Evolutionary conservation across 345 rosid species (phyloP).

Genomic region (Hirschfeldia incana): DNA sequence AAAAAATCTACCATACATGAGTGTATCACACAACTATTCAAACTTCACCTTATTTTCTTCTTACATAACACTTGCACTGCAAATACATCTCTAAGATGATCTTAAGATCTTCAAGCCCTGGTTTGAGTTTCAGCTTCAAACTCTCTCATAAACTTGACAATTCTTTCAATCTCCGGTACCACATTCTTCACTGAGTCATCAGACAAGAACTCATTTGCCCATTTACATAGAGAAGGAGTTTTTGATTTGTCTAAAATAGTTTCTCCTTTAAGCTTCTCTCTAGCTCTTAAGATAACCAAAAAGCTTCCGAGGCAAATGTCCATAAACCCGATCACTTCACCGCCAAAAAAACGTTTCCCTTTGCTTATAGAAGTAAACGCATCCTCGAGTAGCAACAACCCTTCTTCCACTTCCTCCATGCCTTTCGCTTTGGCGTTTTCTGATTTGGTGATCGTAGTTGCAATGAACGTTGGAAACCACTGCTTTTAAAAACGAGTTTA

Average conservation of each 20-base stretch:
- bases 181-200: neutral
- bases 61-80: neutral
- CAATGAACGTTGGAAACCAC: constrained; percentile 51
- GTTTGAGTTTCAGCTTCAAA: constrained; percentile 1
- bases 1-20: neutral
- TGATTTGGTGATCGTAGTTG: constrained; percentile 9
- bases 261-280: constrained; percentile 36
- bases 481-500: constrained; percentile 1
- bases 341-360: constrained; percentile 73
- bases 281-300: constrained; percentile 56
- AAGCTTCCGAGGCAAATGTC: constrained; percentile 69
- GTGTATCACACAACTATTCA: neutral
- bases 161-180: neutral
- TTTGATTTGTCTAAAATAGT: constrained; percentile 49
- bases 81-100: neutral
- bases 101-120: neutral
- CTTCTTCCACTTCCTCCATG: constrained; percentile 40
- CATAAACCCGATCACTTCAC: constrained; percentile 57
- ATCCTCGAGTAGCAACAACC: constrained; percentile 50
- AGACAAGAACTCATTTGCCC: constrained; percentile 53
- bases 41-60: neutral
- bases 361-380: constrained; percentile 52
- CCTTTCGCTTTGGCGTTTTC: constrained; percentile 46
- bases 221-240: constrained; percentile 52
- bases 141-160: neutral